Base-by-base conservation (phyloP, 495 filamentous ascomycete species). In the Sordaria brevicollis region DNA sequence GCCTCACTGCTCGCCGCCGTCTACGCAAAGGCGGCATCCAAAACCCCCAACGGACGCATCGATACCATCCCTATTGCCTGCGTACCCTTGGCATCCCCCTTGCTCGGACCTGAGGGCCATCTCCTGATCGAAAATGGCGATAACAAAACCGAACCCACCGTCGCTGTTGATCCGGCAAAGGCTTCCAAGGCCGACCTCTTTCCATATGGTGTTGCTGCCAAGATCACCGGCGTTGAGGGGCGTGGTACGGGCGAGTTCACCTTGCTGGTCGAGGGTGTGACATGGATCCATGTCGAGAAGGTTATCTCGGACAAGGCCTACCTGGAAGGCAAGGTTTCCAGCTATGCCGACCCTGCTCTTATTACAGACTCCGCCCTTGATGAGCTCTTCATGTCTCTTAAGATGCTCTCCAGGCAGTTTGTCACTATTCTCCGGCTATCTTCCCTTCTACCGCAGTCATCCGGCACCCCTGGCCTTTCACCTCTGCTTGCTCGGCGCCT, bases 401-500 rank as follows among this genome's bases (percentile, higher is more conserved):
- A 96, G 80, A 86, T 90, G 57, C 83, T 95, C 4, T 93, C 93
- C 9, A 85, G 90, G 65, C 93, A 97, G 77, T 87, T 97, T 19
- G 84, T 97, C 6, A 86, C 89, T 1, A 85, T 97, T 29, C 80
- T 97, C 37, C 87, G 92, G 66, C 83, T 96, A 10, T 92, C 92
- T 3, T 89, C 91, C 5, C 84, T 95, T 13, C 77, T 96, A 3
- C 89, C 92, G n/a, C 83, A 81, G 4, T 81, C 83, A 25, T 81
- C 81, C 38, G 79, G 86, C 31, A 82, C 85, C 15, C 83, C 86
- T 36, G 86, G 87, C 10, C 76, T 98, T 15, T 93, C 93, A 5
- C 93, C 93, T 1, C 82, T 94, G n/a, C 85, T 97, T 41, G 90
- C 92, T 0, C 86, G 93, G 29, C 88, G 93, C 62, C 86, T 98